phyloP scores from a whole-genome alignment of 352 stramenopile genomes.

The Sclerospora graminicola region DNA sequence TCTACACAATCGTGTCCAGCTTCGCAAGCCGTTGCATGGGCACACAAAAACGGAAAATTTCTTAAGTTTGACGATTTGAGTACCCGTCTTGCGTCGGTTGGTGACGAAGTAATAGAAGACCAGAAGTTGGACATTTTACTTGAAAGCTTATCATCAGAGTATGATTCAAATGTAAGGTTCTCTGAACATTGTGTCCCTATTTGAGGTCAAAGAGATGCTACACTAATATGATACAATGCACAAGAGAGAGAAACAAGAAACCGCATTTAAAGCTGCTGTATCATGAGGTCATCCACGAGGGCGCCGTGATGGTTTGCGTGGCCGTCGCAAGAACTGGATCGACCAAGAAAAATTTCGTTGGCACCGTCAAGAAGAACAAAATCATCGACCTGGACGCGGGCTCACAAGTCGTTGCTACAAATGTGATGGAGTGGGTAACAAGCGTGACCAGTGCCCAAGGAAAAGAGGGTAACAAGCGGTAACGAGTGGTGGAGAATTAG shows the following conservation, averaged over 20 bases:
- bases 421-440: neutral
- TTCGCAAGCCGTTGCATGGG: neutral
- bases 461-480: neutral
- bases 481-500: too few species aligned
- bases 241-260: neutral
- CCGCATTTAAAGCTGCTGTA: neutral
- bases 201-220: neutral
- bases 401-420: neutral
- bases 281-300: neutral
- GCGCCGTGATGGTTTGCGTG: too few species aligned
- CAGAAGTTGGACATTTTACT: neutral
- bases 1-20: neutral
- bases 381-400: neutral
- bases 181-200: too few species aligned
- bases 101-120: neutral
- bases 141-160: too few species aligned
- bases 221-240: neutral
- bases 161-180: too few species aligned
- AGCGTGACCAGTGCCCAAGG: neutral
- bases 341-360: neutral
- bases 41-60: neutral
- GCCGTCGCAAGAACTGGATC: too few species aligned
- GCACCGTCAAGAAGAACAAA: neutral
- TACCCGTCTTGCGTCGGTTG: neutral
- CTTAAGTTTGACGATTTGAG: neutral